Base-by-base conservation (phyloP, 2,329 filamentous ascomycete genomes). In the Dothidotthia symphoricarpi region DNA sequence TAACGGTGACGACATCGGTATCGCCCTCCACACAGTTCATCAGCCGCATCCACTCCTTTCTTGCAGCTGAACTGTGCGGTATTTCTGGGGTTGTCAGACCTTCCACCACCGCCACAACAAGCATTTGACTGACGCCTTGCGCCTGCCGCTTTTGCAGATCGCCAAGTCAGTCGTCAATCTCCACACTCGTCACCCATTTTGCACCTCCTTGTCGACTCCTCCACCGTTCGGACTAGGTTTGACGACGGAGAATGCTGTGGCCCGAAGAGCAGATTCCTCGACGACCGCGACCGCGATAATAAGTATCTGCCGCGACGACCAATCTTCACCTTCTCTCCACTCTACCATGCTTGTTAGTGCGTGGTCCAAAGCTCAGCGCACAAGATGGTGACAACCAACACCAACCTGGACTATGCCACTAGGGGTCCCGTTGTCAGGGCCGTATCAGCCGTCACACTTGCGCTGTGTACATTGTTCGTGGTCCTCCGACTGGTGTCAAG, bases 391-490 rank as follows among this genome's bases (percentile, higher is more conserved):
- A 51, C 41, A 4, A 35, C 36, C 29, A 41, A 33, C 28, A 33
- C 39, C 26, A 25, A 42, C 33, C 41, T 53, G 44, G 45, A 54
- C 45, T 51, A 51, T 24, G 35, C 49, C 7, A 54, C 55, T 6
- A 51, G 65, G 37, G 60, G 57, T 13, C 63, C 64, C 5, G 52
- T 51, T 10, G 83, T 88, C 35, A 80, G 89, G 56, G 78, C 78
- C 52, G 84, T 88, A 47, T 85, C 83, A n/a, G 77, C 79, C 6
- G 71, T 76, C 14, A 86, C 85, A 34, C 76, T 90, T 45, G 76
- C 76, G 15, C 64, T 90, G 35, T 81, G 86, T 34, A 84, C 84
- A 26, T 58, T 85, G 37, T 91, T 95, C 61, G 86, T 95, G 51
- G 74, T 75, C 28, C 76, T 86, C 24, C 82, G 90, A 37, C 73